Conservation (phyloP, 192 early-diverging fungal species). For the Chytriomyces sp. region DNA sequence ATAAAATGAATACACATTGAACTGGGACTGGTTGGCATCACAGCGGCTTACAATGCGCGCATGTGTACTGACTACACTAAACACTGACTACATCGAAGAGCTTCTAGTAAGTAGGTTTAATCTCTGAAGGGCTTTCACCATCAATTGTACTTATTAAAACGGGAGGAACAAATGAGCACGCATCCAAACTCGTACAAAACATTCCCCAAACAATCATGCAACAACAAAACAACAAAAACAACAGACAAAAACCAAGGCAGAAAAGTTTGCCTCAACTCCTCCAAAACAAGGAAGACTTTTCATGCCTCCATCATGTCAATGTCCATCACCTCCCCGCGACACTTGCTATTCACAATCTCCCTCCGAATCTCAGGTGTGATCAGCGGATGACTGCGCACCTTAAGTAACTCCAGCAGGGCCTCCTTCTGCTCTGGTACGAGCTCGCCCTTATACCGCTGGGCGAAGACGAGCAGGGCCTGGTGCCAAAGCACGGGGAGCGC, state of each 20-base stretch:
- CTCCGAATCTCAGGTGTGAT: constrained; percentile 94
- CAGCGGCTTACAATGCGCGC: too few species aligned
- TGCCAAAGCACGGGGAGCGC: constrained; percentile 98
- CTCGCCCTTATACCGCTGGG: constrained; percentile 95
- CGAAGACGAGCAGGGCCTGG: constrained; percentile 90
- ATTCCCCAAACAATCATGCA: too few species aligned
- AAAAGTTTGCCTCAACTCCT: neutral
- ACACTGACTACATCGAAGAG: too few species aligned
- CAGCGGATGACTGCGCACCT: constrained; percentile 73
- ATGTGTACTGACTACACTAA: too few species aligned
- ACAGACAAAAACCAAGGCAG: too few species aligned
- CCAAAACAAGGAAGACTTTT: neutral
- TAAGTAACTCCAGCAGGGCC: constrained; percentile 78
- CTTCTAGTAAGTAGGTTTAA: too few species aligned
- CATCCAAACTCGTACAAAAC: too few species aligned
- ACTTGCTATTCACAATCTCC: constrained; percentile 61
- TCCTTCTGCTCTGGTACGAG: constrained; percentile 94
- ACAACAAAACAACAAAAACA: neutral
- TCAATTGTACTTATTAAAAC: too few species aligned
- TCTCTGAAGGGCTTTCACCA: too few species aligned
- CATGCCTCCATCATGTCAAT: constrained; percentile 30
- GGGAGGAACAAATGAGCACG: too few species aligned
- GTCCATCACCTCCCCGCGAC: constrained; percentile 21
- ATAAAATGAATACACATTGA: too few species aligned
- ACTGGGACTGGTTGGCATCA: too few species aligned